These are phyloP conservation scores for Corniculantispora saksenae DNA, from an alignment of 2,329 filamentous ascomycete species.

Conservation along the genomic window DNA sequence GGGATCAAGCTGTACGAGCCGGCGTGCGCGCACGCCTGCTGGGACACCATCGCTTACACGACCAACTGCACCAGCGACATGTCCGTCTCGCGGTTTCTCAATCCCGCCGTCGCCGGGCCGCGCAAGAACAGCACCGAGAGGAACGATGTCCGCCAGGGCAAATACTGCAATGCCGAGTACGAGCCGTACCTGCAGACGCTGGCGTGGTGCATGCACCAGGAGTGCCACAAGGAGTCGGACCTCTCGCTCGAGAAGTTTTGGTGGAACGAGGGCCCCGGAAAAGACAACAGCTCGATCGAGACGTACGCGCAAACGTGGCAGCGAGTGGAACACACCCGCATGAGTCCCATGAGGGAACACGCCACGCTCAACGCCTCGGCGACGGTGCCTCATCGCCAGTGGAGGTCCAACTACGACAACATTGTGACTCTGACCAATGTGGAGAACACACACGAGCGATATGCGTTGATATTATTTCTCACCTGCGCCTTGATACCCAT, in stretches of 20 bases:
- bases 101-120: conserved; percentile 1
- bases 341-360: neutral
- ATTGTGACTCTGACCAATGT: conserved; percentile 5
- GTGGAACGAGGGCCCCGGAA: conserved; percentile 22
- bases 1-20: conserved; percentile 61
- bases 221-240: conserved; percentile 17
- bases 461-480: conserved; percentile 29
- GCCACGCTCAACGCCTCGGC: conserved; percentile 22
- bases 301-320: conserved; percentile 12
- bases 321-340: neutral
- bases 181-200: conserved; percentile 25
- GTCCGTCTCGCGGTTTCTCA: conserved; percentile 11
- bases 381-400: conserved; percentile 16
- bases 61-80: conserved; percentile 14
- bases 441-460: conserved; percentile 25
- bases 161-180: conserved; percentile 24
- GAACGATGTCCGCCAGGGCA: neutral
- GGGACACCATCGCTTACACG: conserved; percentile 35
- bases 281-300: conserved; percentile 21
- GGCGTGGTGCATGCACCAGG: conserved; percentile 25
- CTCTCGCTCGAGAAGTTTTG: conserved; percentile 25
- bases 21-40: conserved; percentile 62
- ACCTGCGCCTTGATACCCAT: conserved; percentile 25
- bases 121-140: neutral
- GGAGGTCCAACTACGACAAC: conserved; percentile 18